Evolutionary conservation across 2,329 filamentous ascomycete species (phyloP).

Genomic region (Verticillium zaregamsianum): DNA sequence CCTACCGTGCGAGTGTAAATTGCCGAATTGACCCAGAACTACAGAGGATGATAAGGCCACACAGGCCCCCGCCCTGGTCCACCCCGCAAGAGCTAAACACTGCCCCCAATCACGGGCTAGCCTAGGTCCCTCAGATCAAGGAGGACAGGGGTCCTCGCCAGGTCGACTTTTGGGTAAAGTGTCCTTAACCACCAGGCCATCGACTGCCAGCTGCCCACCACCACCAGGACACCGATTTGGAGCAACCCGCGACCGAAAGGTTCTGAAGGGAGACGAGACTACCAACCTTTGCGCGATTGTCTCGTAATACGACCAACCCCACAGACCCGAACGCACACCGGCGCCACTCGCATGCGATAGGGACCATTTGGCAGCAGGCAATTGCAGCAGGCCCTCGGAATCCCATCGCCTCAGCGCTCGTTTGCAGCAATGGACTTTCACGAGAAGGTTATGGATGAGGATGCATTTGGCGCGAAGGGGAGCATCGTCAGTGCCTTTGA

Average conservation of each 20-base stretch:
- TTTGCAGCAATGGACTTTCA: not conserved
- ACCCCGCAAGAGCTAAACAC: conserved; percentile 1
- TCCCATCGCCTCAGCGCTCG: not conserved
- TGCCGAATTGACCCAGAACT: too few relatives aligned
- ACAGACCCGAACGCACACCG: not conserved
- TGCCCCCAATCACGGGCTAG: conserved; percentile 10
- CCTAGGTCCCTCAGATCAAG: not conserved
- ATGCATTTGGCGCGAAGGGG: conserved; percentile 71
- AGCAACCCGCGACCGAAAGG: not conserved
- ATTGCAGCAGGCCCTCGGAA: not conserved
- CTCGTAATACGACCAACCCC: too few relatives aligned
- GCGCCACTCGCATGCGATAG: not conserved
- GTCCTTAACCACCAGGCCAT: conserved; percentile 8
- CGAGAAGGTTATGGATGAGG: conserved; percentile 56
- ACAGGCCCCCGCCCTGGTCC: not conserved
- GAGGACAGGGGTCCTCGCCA: not conserved
- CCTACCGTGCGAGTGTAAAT: too few relatives aligned
- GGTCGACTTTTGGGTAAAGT: conserved; percentile 13
- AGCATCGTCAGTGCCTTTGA: conserved; percentile 83
- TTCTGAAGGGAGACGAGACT: not conserved
- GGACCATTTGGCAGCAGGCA: not conserved
- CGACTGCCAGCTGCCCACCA: not conserved
- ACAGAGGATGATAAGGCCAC: not conserved
- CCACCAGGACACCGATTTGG: not conserved
- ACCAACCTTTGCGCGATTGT: too few relatives aligned